A percentile compares a stretch with the other conserved stretches of the same genome.
phyloP scores from a whole-genome alignment of 106 monocot genomes.

The Ottelia alismoides region DNA sequence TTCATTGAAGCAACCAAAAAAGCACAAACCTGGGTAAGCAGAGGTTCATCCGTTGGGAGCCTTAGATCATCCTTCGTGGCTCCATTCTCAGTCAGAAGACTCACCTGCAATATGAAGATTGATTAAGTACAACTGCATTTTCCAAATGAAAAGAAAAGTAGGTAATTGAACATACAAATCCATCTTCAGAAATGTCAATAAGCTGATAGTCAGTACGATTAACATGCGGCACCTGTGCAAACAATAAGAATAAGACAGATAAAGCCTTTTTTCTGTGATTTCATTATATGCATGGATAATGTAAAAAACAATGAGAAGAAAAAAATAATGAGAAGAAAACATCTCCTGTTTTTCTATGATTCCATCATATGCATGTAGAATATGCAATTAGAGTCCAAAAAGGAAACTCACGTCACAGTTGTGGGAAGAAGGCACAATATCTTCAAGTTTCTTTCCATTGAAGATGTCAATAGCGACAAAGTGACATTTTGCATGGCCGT shows the following conservation, averaged over 20 bases:
- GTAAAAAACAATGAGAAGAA: too few species aligned
- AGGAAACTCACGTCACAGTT: conserved; percentile 26
- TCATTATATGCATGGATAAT: too few species aligned
- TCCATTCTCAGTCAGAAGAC: conserved; percentile 22
- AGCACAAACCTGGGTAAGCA: conserved; percentile 18
- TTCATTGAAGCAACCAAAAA: too few species aligned
- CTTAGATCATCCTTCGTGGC: conserved; percentile 18
- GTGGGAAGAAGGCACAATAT: conserved; percentile 24
- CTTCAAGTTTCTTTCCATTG: conserved; percentile 25
- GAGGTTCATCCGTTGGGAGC: conserved; percentile 15
- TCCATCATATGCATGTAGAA: too few species aligned
- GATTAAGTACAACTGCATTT: too few species aligned
- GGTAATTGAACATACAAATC: conserved; percentile 12
- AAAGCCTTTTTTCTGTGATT: too few species aligned
- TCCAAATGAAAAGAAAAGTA: too few species aligned
- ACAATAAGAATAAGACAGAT: background rate
- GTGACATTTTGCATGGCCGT: conserved; percentile 27
- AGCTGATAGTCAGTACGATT: conserved; percentile 24
- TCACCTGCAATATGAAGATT: conserved; percentile 16
- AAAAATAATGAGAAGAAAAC: too few species aligned
- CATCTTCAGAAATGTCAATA: conserved; percentile 23
- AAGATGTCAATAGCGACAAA: conserved; percentile 27
- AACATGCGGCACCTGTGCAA: conserved; percentile 18
- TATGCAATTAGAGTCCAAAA: too few species aligned
- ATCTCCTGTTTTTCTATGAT: too few species aligned